Conservation (phyloP, 805 yeast genomes). For the Candida maris region DNA sequence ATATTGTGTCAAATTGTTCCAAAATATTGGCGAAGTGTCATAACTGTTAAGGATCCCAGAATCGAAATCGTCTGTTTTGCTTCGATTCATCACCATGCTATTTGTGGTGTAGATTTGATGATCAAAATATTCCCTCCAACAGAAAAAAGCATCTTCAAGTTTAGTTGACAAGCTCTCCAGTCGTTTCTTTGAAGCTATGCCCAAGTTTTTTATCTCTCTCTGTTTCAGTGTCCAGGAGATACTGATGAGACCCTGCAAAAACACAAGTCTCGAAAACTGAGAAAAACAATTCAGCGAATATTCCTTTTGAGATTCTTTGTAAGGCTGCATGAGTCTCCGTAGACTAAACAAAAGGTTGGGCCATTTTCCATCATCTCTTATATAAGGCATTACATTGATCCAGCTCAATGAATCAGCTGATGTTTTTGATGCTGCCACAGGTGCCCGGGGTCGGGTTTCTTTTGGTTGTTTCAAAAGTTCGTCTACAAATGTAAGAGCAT, state of each 20-base stretch:
- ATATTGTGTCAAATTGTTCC: slow-evolving; percentile 22
- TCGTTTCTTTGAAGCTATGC: slow-evolving; percentile 32
- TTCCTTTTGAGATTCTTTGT: slow-evolving; percentile 29
- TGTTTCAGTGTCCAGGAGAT: slow-evolving; percentile 12
- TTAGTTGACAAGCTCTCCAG: slow-evolving; percentile 28
- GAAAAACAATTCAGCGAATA: slow-evolving; percentile 35
- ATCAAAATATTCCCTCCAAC: slow-evolving; percentile 38
- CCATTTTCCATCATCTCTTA: slow-evolving; percentile 33
- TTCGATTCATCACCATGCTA: slow-evolving; percentile 4
- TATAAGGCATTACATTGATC: slow-evolving; percentile 21
- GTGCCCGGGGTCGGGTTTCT: slow-evolving; percentile 9
- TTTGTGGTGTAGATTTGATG: slow-evolving; percentile 25
- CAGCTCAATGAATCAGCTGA: slow-evolving; percentile 3
- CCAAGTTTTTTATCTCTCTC: slow-evolving; percentile 29
- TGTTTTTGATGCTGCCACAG: slow-evolving; percentile 12
- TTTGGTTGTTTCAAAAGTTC: slow-evolving; percentile 29
- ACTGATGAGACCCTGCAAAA: slow-evolving; percentile 33
- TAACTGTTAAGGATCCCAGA: slow-evolving; percentile 26
- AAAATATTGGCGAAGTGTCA: slow-evolving; percentile 32
- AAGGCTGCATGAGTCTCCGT: slow-evolving; percentile 32
- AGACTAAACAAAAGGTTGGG: slow-evolving; percentile 36
- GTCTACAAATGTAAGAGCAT: slow-evolving; percentile 20
- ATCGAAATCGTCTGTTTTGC: slow-evolving; percentile 1
- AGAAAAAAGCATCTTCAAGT: slow-evolving; percentile 31
- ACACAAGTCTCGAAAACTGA: slow-evolving; percentile 35